Evolutionary conservation across 139 green algal species (phyloP).

Genomic region (Chlorella vulgaris): DNA sequence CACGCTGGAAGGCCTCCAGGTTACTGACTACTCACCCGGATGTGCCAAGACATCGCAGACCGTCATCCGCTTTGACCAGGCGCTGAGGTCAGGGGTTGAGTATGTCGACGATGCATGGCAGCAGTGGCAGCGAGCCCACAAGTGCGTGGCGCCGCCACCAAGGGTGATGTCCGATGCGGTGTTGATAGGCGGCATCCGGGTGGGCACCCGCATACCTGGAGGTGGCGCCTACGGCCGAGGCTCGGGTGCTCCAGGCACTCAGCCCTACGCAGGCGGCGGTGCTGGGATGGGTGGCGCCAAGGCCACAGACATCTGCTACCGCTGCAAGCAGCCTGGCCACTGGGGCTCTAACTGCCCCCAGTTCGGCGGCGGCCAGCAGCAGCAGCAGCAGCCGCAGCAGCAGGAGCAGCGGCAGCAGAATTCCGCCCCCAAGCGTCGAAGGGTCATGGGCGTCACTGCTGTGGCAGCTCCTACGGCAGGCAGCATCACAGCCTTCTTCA

Average conservation of each 20-base stretch:
- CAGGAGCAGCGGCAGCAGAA: neutral
- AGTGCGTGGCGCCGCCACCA: neutral
- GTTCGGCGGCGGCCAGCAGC: neutral
- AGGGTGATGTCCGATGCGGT: neutral
- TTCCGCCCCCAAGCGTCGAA: too few species aligned
- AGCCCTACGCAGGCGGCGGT: neutral
- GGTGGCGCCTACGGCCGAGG: neutral
- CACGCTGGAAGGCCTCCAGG: slow-evolving; percentile 63
- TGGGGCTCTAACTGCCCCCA: neutral
- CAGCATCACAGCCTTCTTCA: too few species aligned
- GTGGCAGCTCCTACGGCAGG: too few species aligned
- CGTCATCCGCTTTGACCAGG: slow-evolving; percentile 41
- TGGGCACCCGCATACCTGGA: neutral
- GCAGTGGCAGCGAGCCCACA: slow-evolving; percentile 15
- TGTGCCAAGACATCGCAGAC: slow-evolving; percentile 45
- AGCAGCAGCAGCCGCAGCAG: neutral
- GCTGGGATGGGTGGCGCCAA: neutral
- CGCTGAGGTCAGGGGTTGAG: slow-evolving; percentile 32
- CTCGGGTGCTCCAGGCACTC: too few species aligned
- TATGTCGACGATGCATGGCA: slow-evolving; percentile 44
- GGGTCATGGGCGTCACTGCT: too few species aligned
- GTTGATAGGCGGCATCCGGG: neutral
- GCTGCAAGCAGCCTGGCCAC: slow-evolving; percentile 10
- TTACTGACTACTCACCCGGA: slow-evolving; percentile 43
- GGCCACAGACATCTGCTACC: neutral